Evolutionary conservation across 1,139 yeast genomes (phyloP).

Genomic region (Candida tropicalis): DNA sequence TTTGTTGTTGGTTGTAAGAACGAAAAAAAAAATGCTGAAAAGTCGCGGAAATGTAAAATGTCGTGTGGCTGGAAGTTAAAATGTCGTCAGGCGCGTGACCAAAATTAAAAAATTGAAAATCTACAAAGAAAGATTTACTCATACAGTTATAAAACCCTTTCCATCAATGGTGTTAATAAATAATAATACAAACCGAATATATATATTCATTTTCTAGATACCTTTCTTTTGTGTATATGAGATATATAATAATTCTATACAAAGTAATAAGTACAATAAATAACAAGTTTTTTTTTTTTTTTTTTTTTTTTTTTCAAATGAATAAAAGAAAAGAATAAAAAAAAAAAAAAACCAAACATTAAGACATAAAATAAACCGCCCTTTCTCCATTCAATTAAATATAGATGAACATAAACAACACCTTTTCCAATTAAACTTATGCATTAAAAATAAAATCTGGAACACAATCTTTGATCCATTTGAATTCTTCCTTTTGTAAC

Average conservation of each 20-base stretch:
- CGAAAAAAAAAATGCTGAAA: background rate
- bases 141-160: too few species aligned
- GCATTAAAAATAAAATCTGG: slow-evolving; percentile 17
- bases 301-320: too few species aligned
- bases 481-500: slow-evolving; percentile 18
- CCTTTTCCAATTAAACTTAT: too few species aligned
- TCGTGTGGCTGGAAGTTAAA: background rate
- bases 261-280: slow-evolving; percentile 1
- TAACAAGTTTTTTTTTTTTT: too few species aligned
- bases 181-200: background rate
- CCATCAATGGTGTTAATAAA: too few species aligned
- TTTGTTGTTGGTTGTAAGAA: background rate
- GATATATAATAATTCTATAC: background rate
- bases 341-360: background rate
- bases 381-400: background rate
- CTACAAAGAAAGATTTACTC: too few species aligned
- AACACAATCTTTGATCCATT: slow-evolving; percentile 24
- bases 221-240: background rate
- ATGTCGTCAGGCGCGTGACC: background rate
- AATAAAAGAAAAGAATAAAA: too few species aligned
- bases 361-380: background rate
- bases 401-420: too few species aligned
- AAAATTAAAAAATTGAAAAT: background rate
- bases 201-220: background rate
- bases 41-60: background rate